Percentiles rank a stretch among this genome's conserved stretches.
Evolutionary conservation across 2,329 filamentous ascomycete species (phyloP).

Genomic region (Stromatinia cepivora): DNA sequence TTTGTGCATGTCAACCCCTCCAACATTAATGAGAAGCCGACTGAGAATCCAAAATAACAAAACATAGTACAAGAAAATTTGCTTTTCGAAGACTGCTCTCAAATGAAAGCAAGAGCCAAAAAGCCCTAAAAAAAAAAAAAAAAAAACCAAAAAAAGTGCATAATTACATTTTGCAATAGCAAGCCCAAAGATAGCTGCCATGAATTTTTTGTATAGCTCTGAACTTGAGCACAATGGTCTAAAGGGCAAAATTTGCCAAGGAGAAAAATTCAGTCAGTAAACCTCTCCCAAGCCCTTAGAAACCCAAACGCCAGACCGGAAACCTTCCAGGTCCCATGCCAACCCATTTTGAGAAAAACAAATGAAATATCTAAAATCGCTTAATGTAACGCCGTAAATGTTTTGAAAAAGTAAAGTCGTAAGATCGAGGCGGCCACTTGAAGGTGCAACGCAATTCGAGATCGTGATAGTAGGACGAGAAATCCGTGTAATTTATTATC

Average conservation of each 20-base stretch:
- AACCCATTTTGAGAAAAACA: slow-evolving; percentile 41
- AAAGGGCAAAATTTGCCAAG: slow-evolving; percentile 37
- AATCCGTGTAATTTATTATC: slow-evolving; percentile 36
- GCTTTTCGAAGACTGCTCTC: slow-evolving; percentile 27
- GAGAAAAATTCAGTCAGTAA: slow-evolving; percentile 36
- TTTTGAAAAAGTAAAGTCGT: slow-evolving; percentile 37
- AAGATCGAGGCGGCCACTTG: slow-evolving; percentile 43
- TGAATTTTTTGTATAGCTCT: slow-evolving; percentile 35
- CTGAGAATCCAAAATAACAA: slow-evolving; percentile 32
- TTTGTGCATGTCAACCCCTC: slow-evolving; percentile 38
- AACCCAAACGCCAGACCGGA: slow-evolving; percentile 43
- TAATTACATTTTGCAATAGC: slow-evolving; percentile 43
- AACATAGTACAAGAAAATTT: slow-evolving; percentile 43
- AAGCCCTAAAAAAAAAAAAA: slow-evolving; percentile 32
- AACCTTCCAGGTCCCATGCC: slow-evolving; percentile 40
- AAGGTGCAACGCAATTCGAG: slow-evolving; percentile 42
- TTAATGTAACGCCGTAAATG: slow-evolving; percentile 39
- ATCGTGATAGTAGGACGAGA: slow-evolving; percentile 36
- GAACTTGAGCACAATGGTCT: slow-evolving; percentile 34
- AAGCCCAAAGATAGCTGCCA: slow-evolving; percentile 34
- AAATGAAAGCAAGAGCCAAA: slow-evolving; percentile 23
- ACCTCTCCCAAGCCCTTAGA: slow-evolving; percentile 36
- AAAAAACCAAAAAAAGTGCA: slow-evolving; percentile 40
- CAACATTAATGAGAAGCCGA: slow-evolving; percentile 31
- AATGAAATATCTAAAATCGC: slow-evolving; percentile 39